Base-by-base conservation (phyloP, 768 basidiomycete species). In the Boletus rufocinnamomeus region DNA sequence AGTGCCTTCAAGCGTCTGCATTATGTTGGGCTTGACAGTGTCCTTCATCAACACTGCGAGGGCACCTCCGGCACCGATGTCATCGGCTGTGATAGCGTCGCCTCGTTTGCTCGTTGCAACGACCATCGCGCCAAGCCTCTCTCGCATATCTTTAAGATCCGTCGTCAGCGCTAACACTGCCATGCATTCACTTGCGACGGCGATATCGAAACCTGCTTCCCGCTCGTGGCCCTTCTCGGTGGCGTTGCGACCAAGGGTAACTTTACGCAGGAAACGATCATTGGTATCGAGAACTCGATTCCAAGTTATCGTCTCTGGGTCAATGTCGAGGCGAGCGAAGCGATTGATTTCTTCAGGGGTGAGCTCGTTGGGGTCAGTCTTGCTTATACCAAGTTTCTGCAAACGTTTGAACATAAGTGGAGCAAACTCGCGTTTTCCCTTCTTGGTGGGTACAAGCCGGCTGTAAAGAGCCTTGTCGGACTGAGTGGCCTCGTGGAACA, bases 1-100 rank as follows among this genome's bases (percentile, higher is more conserved):
- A 1, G 96, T 99, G 45, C 96, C 96, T 86, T 98, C 91, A 41
- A 98, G 80, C 4, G 95, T 95, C 75, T 99, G 96, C 96, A 99
- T 99, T 61, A 99, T 76, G 72, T 98, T 99, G 25, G 96, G 96
- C 78, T 98, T 99, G 79, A 99, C 94, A 17, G 97, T 93, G 67
- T 99, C 96, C 79, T 98, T 98, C 87, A 99, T 90, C 62, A 99
- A 82, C 52, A 98, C 95, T 16, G 96, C 92, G 52, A 99, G 85
- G 52, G 96, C 95, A 57, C 95, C 95, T 61, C 93, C 89, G 64
- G 91, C 92, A 63, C 96, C 96, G 52, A 99, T 83, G 71, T 99
- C 96, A 69, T 98, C 96, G 27, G 94, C 94, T 38, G 96, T 99
- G 74, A 99, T 81, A 28, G 95, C 86, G 4, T 94, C 90, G 23